Evolutionary conservation across 768 basidiomycete genomes (phyloP).

Genomic region (Omphalotus guepiniiformis): DNA sequence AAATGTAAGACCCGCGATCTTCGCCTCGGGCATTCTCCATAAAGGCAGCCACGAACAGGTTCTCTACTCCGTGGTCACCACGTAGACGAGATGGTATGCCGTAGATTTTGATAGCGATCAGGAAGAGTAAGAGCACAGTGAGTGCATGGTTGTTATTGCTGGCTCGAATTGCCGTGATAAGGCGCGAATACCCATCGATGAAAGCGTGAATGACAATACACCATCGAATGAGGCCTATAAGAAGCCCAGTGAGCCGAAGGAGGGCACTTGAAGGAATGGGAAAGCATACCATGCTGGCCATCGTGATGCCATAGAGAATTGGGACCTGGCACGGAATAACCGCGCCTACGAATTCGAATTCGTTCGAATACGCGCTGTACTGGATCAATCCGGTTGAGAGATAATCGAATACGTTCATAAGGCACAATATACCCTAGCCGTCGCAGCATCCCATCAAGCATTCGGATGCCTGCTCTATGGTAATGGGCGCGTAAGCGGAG

Average conservation of each 20-base stretch:
- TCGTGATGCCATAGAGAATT: slow-evolving; percentile 16
- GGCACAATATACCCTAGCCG: slow-evolving; percentile 12
- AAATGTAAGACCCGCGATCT: slow-evolving; percentile 22
- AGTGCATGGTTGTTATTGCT: slow-evolving; percentile 14
- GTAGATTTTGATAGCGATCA: slow-evolving; percentile 13
- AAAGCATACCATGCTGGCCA: slow-evolving; percentile 12
- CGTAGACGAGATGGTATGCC: slow-evolving; percentile 18
- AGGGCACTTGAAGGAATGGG: neutral
- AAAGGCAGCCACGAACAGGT: slow-evolving; percentile 20
- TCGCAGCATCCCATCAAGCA: slow-evolving; percentile 13
- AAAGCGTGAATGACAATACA: slow-evolving; percentile 26
- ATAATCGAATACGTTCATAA: slow-evolving; percentile 8
- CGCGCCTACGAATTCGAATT: slow-evolving; percentile 4
- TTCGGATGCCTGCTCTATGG: slow-evolving; percentile 9
- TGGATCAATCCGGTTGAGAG: slow-evolving; percentile 12
- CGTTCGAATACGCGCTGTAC: slow-evolving; percentile 13
- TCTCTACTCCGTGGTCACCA: slow-evolving; percentile 24
- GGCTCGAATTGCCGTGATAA: slow-evolving; percentile 15
- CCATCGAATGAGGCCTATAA: slow-evolving; percentile 23
- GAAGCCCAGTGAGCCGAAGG: neutral
- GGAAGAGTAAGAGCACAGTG: slow-evolving; percentile 15
- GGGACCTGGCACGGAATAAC: slow-evolving; percentile 11
- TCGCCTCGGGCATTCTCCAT: slow-evolving; percentile 24
- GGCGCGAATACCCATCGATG: slow-evolving; percentile 25
- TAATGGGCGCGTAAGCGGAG: slow-evolving; percentile 10